Base-by-base conservation (phyloP, 2,329 filamentous ascomycete genomes). In the Hypoxylon sp. region DNA sequence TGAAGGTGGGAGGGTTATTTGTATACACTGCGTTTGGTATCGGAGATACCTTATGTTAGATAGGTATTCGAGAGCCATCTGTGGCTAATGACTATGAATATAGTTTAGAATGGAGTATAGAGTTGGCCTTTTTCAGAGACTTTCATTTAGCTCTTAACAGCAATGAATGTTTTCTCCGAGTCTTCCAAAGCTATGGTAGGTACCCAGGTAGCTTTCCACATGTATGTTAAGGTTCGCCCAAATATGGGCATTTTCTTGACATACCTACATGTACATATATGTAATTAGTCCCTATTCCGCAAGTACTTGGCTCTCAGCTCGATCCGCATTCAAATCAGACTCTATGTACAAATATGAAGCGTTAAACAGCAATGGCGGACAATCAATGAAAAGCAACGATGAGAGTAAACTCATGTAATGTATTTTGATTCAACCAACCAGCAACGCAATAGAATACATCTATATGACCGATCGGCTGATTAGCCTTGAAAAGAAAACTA, bases 351-450 rank as follows among this genome's bases (percentile, higher is more conserved):
- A 17, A 10, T 5, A 22, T 22, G 19, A 22, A 22, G 19, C 19
- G 3, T 3, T 44, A 8, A n/a, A 19, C 5, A 3, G 5, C 37
- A n/a, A 44, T 17, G 2, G 5, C 37, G n/a, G 14, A 10, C 10
- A 19, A 19, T 9, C n/a, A 44, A 44, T 8, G 3, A 42, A 8
- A 44, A 3, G 8, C 3, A 44, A 9, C 39, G 6, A n/a, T 6
- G 10, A 31, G 17, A 35, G 53, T 19, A 57, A 17, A n/a, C 13
- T 31, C 39, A 19, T 26, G 31, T 11, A 39, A 50, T 59, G 17
- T 47, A 50, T 59, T 17, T 42, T 3, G 39, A 29, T 50, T 51
- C 37, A 13, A 50, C 9, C 35, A 14, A 44, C 44, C 22, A 55
- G 14, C 14, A 22, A 51, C 42, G 42, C 46, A 29, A 10, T 14